Evolutionary conservation across 1,284 basidiomycete genomes (phyloP).

Genomic region (Vanrija humicola): DNA sequence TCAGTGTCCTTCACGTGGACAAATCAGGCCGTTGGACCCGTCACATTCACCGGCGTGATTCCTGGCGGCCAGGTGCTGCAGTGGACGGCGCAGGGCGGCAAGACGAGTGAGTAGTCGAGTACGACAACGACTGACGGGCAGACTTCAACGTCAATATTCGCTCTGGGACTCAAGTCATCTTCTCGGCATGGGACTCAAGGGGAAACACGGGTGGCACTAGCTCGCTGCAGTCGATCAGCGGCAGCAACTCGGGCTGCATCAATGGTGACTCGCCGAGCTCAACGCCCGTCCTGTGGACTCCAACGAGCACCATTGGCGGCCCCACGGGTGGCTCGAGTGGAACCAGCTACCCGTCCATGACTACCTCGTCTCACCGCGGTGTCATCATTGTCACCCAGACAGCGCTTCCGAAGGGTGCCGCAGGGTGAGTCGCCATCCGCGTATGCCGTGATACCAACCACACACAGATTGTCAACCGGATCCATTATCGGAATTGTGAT

Average conservation of each 20-base stretch:
- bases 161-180: constrained; percentile 29
- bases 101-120: not conserved
- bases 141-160: constrained; percentile 38
- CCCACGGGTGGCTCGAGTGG: constrained; percentile 34
- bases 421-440: constrained; percentile 16
- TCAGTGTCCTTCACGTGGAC: constrained; percentile 36
- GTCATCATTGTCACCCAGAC: not conserved
- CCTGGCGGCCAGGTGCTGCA: constrained; percentile 39
- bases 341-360: constrained; percentile 6
- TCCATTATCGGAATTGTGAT: constrained; percentile 42
- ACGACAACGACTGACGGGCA: not conserved
- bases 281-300: constrained; percentile 9
- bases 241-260: constrained; percentile 22
- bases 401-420: constrained; percentile 11
- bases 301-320: constrained; percentile 14
- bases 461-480: constrained; percentile 26
- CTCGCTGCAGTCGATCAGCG: constrained; percentile 24
- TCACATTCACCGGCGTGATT: constrained; percentile 38
- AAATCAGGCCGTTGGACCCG: constrained; percentile 22
- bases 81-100: constrained; percentile 2
- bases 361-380: not conserved
- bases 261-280: constrained; percentile 32
- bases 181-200: constrained; percentile 33
- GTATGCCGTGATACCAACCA: not conserved
- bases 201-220: constrained; percentile 31